phyloP scores from a whole-genome alignment of 495 filamentous ascomycete species.

The Penicillium cosmopolitanum region DNA sequence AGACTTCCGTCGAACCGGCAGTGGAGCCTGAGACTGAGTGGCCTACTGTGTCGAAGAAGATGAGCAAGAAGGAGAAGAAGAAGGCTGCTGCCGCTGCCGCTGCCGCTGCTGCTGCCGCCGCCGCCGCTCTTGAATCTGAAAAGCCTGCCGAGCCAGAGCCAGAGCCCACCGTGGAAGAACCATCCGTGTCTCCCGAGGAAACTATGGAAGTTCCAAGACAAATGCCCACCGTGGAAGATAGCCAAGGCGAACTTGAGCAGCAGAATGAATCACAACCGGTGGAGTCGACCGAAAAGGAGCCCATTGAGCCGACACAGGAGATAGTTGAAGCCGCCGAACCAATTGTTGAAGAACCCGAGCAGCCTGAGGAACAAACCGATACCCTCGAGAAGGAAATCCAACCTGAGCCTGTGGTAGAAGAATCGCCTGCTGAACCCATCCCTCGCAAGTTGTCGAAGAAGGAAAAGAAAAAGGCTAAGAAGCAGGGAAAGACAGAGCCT shows the following conservation, averaged over 20 bases:
- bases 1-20: not conserved
- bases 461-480: slow-evolving; percentile 48
- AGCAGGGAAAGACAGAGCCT: slow-evolving; percentile 27
- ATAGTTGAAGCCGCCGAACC: not conserved
- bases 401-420: not conserved
- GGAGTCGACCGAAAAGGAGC: not conserved
- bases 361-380: not conserved
- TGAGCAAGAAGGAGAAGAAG: slow-evolving; percentile 32
- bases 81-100: too few relatives aligned
- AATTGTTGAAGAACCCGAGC: not conserved
- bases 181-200: not conserved
- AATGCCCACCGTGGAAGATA: not conserved
- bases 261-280: not conserved
- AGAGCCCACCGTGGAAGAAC: slow-evolving; percentile 9
- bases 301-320: not conserved
- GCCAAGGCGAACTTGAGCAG: not conserved
- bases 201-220: not conserved
- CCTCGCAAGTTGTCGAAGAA: slow-evolving; percentile 42
- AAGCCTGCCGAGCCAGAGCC: slow-evolving; percentile 6
- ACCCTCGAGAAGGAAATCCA: not conserved
- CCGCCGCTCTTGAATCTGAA: slow-evolving; percentile 17
- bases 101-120: slow-evolving; percentile 21
- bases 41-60: slow-evolving; percentile 16
- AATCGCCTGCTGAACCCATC: not conserved
- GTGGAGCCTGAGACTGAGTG: slow-evolving; percentile 5